phyloP scores from a whole-genome alignment of 257 asterid species.

The Apocynum venetum region DNA sequence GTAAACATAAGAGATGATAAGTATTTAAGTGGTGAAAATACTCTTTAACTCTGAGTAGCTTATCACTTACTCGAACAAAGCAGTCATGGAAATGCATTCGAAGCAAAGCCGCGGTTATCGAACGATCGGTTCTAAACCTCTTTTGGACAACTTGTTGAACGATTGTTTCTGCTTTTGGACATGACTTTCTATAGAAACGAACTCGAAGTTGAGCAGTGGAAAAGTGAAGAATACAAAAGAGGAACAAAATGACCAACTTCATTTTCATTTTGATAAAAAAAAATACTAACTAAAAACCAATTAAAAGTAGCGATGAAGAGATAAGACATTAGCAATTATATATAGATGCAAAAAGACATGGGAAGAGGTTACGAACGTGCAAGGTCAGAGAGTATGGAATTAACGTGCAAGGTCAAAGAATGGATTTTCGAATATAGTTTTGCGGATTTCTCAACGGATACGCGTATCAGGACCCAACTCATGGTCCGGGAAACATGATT shows the following conservation, averaged over 20 bases:
- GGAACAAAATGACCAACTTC: constrained; percentile 12
- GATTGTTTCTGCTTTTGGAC: constrained; percentile 53
- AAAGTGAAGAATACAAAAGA: constrained; percentile 25
- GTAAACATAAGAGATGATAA: too few relatives aligned
- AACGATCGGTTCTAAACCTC: constrained; percentile 42
- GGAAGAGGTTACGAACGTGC: neutral
- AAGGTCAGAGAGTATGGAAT: neutral
- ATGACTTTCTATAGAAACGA: constrained; percentile 52
- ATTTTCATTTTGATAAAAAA: constrained; percentile 26
- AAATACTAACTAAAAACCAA: neutral
- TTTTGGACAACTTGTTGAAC: constrained; percentile 43
- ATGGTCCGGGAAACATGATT: too few relatives aligned
- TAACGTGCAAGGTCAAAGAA: too few relatives aligned
- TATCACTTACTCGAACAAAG: constrained; percentile 50
- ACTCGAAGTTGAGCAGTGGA: constrained; percentile 49
- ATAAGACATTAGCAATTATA: neutral
- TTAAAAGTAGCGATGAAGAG: too few relatives aligned
- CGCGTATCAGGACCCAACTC: too few relatives aligned
- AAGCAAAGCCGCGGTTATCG: constrained; percentile 71
- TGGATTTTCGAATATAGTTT: neutral
- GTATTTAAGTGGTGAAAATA: too few relatives aligned
- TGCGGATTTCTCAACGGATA: neutral
- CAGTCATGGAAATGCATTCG: constrained; percentile 89
- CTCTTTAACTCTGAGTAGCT: too few relatives aligned
- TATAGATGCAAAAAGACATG: neutral